Percentiles rank a stretch among this genome's conserved stretches.
These are phyloP conservation scores for Sugiyamaella japonica DNA, from an alignment of 1,139 yeast genomes.

Conservation along the genomic window DNA sequence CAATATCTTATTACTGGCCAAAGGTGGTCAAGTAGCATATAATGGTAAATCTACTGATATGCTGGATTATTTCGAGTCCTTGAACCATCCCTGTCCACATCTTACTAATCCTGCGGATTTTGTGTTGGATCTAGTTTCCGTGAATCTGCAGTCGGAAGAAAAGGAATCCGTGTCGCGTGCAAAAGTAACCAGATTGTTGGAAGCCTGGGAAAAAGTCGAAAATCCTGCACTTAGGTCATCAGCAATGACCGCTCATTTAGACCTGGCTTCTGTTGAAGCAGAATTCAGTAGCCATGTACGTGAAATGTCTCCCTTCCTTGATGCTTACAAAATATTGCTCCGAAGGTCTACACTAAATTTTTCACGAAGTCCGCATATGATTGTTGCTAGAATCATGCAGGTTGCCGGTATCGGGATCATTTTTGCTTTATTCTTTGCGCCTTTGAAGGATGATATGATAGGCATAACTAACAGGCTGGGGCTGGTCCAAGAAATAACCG, in stretches of 20 bases:
- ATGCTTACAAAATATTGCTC: conserved; percentile 47
- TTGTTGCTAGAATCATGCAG: conserved; percentile 68
- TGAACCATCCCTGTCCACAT: conserved; percentile 58
- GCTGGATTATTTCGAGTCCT: conserved; percentile 46
- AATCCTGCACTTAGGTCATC: conserved; percentile 6
- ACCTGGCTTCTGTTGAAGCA: conserved; percentile 6
- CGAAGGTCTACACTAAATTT: conserved; percentile 54
- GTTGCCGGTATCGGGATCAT: conserved; percentile 64
- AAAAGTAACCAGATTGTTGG: conserved; percentile 37
- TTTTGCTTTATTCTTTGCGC: conserved; percentile 69
- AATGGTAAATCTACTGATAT: conserved; percentile 48
- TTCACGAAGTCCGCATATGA: conserved; percentile 58
- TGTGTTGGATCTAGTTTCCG: conserved; percentile 66
- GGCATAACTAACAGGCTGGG: conserved; percentile 73
- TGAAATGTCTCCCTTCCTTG: conserved; percentile 38
- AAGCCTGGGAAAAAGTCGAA: conserved; percentile 31
- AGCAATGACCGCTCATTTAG: conserved; percentile 6
- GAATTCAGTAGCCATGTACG: conserved; percentile 29
- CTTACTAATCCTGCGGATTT: conserved; percentile 71
- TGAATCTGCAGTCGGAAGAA: conserved; percentile 41
- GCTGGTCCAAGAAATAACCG: conserved; percentile 68
- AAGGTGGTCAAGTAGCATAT: conserved; percentile 70
- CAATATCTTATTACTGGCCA: conserved; percentile 62
- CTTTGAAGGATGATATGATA: conserved; percentile 56
- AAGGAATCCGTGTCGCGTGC: conserved; percentile 43